These are phyloP conservation scores for Colletotrichum ledebouriae DNA, from an alignment of 2,329 filamentous ascomycete genomes.

Conservation along the genomic window DNA sequence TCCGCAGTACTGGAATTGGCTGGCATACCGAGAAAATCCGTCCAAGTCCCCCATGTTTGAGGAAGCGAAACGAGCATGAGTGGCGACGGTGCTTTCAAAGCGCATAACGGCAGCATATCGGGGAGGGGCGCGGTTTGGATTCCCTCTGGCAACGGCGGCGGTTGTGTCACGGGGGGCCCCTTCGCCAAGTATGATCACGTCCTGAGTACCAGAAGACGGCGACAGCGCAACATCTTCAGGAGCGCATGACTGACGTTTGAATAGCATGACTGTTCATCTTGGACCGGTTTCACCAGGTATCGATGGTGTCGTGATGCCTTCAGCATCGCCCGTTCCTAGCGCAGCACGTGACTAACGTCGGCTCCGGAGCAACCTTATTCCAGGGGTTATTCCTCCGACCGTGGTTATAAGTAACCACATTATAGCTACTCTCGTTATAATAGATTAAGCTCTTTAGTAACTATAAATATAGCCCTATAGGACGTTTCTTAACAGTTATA, in stretches of 20 bases:
- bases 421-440: too few species aligned
- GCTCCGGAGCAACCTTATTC: too few species aligned
- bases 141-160: slow-evolving; percentile 53
- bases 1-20: slow-evolving; percentile 54
- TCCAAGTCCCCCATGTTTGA: slow-evolving; percentile 55
- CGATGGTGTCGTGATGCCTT: too few species aligned
- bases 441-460: too few species aligned
- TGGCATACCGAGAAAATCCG: slow-evolving; percentile 47
- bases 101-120: slow-evolving; percentile 45
- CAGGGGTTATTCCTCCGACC: too few species aligned
- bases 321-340: too few species aligned
- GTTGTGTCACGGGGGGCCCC: slow-evolving; percentile 51
- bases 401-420: too few species aligned
- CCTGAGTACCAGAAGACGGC: slow-evolving; percentile 46
- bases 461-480: too few species aligned
- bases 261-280: slow-evolving; percentile 47
- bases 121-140: slow-evolving; percentile 49
- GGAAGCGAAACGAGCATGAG: slow-evolving; percentile 55
- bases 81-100: slow-evolving; percentile 53
- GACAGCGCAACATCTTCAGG: slow-evolving; percentile 55
- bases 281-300: slow-evolving; percentile 48
- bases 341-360: too few species aligned
- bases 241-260: too few species aligned
- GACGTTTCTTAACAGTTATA: too few species aligned
- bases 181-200: slow-evolving; percentile 44